These are phyloP conservation scores for Tetracladium setigerum DNA, from an alignment of 495 filamentous ascomycete species.

Conservation along the genomic window DNA sequence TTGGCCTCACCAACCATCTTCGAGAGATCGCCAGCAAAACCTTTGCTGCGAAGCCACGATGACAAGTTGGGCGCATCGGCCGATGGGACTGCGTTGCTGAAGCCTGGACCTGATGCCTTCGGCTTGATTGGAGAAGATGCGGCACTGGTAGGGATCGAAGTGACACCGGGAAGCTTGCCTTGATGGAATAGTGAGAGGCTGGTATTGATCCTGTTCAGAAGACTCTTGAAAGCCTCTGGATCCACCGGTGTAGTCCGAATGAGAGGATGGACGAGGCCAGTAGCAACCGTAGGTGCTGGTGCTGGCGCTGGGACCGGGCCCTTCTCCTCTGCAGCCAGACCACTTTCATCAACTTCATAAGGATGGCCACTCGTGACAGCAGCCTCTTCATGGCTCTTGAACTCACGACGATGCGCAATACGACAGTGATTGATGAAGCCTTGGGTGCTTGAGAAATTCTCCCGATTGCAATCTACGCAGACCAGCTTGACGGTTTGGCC, in stretches of 20 bases:
- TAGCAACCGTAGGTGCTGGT: conserved; percentile 12
- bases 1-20: conserved; percentile 52
- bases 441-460: conserved; percentile 90
- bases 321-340: conserved; percentile 44
- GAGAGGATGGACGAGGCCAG: conserved; percentile 63
- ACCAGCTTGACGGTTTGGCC: conserved; percentile 64
- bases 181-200: conserved; percentile 37
- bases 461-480: conserved; percentile 79
- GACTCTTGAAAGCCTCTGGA: conserved; percentile 42
- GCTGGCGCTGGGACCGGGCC: conserved; percentile 23
- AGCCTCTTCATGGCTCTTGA: conserved; percentile 89
- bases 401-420: conserved; percentile 85
- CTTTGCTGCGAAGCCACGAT: conserved; percentile 56
- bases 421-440: conserved; percentile 98
- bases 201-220: conserved; percentile 37
- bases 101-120: not conserved
- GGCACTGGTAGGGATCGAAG: conserved; percentile 29
- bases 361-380: conserved; percentile 81
- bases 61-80: conserved; percentile 71
- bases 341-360: conserved; percentile 62
- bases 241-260: conserved; percentile 53
- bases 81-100: conserved; percentile 37
- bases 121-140: conserved; percentile 10
- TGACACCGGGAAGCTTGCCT: conserved; percentile 37
- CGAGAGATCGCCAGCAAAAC: conserved; percentile 53